Evolutionary conservation across 805 yeast species (phyloP).

Genomic region (Nakazawaea pomicola): DNA sequence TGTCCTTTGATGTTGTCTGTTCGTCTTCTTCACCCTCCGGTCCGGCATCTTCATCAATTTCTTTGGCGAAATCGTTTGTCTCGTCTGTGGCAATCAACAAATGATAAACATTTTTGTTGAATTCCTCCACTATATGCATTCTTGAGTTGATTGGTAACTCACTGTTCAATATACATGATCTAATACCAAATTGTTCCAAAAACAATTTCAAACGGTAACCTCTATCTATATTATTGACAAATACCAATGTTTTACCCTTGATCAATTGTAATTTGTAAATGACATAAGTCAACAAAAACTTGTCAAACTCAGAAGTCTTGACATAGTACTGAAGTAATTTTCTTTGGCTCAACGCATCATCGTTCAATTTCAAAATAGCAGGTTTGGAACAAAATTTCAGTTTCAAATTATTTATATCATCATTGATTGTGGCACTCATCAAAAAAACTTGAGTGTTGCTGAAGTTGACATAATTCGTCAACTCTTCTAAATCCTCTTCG

Average conservation of each 20-base stretch:
- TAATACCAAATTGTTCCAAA: constrained; percentile 90
- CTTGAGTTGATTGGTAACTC: constrained; percentile 92
- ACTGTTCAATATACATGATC: constrained; percentile 81
- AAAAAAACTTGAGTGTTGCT: constrained; percentile 80
- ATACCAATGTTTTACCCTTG: constrained; percentile 85
- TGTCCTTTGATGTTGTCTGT: constrained; percentile 19
- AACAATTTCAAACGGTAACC: constrained; percentile 90
- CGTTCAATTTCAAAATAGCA: constrained; percentile 74
- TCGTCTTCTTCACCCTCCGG: constrained; percentile 22
- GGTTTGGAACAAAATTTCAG: constrained; percentile 75
- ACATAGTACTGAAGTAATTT: constrained; percentile 83
- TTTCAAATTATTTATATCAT: constrained; percentile 77
- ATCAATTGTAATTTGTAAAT: constrained; percentile 83
- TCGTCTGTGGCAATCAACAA: constrained; percentile 95
- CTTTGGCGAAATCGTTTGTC: constrained; percentile 52
- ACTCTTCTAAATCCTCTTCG: constrained; percentile 70
- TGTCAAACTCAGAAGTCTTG: constrained; percentile 83
- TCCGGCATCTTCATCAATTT: constrained; percentile 43
- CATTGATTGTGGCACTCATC: constrained; percentile 94
- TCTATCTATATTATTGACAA: constrained; percentile 92
- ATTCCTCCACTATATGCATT: constrained; percentile 91
- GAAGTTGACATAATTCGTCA: constrained; percentile 62
- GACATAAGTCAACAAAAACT: constrained; percentile 84
- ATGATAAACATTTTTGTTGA: constrained; percentile 82
- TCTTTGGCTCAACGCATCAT: constrained; percentile 44